phyloP scores from a whole-genome alignment of 495 filamentous ascomycete genomes.

The Ascobolus immersus region DNA sequence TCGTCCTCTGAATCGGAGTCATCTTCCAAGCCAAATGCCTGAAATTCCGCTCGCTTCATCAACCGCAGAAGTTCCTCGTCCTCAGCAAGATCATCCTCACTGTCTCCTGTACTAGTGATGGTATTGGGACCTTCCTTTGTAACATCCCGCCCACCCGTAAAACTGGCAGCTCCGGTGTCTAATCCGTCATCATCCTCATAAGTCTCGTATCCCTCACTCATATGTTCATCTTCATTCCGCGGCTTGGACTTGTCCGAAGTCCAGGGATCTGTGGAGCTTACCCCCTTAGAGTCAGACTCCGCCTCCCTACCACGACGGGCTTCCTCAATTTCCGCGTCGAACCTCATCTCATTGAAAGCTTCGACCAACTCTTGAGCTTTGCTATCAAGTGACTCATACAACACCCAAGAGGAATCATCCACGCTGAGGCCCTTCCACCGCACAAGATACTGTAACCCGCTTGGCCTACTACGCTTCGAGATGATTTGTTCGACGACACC shows the following conservation, averaged over 20 bases:
- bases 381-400: conserved; percentile 15
- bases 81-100: conserved; percentile 9
- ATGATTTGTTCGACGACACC: conserved; percentile 18
- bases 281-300: conserved; percentile 14
- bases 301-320: conserved; percentile 8
- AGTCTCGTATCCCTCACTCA: conserved; percentile 17
- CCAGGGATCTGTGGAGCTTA: conserved; percentile 12
- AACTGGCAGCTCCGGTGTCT: too few relatives aligned
- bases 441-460: conserved; percentile 27
- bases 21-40: too few relatives aligned
- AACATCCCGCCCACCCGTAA: too few relatives aligned
- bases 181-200: conserved; percentile 18
- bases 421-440: conserved; percentile 19
- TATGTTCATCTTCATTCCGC: conserved; percentile 19
- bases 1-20: background rate
- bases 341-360: conserved; percentile 19
- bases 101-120: conserved; percentile 1
- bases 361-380: conserved; percentile 16
- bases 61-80: conserved; percentile 5
- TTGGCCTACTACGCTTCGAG: conserved; percentile 19
- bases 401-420: conserved; percentile 28
- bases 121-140: background rate
- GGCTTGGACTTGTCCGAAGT: conserved; percentile 13
- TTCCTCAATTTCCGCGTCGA: background rate
- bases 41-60: too few relatives aligned